Percentiles rank a stretch among this genome's conserved stretches.
These are phyloP conservation scores for Coniochaeta sp. DNA, from an alignment of 2,329 filamentous ascomycete species.

Conservation along the genomic window DNA sequence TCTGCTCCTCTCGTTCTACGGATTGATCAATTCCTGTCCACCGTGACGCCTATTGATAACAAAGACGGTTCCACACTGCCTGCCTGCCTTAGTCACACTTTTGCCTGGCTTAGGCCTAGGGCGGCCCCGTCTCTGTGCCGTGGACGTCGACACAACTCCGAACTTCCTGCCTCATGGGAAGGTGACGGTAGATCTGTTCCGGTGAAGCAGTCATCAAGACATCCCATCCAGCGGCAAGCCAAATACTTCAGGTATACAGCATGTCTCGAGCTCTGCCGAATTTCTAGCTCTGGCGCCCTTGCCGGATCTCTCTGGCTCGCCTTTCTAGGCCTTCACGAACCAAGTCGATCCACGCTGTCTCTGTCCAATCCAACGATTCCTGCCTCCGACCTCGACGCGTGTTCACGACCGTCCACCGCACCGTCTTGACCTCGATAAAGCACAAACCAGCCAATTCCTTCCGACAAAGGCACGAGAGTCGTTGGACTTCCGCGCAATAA, in stretches of 20 bases:
- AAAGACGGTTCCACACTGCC: conserved; percentile 2
- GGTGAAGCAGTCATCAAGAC: not conserved
- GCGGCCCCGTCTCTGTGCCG: not conserved
- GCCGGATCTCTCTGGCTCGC: conserved; percentile 25
- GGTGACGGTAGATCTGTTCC: not conserved
- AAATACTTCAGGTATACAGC: conserved; percentile 20
- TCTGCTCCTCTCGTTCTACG: not conserved
- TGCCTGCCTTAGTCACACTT: not conserved
- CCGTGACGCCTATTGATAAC: not conserved
- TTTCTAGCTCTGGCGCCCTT: conserved; percentile 39
- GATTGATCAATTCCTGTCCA: not conserved
- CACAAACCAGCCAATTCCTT: not conserved
- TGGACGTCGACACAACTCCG: not conserved
- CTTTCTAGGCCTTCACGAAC: not conserved
- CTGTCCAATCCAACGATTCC: not conserved
- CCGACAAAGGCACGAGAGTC: not conserved
- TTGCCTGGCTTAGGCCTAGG: not conserved
- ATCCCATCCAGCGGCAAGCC: not conserved
- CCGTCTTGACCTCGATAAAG: not conserved
- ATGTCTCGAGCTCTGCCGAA: conserved; percentile 36
- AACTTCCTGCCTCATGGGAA: not conserved
- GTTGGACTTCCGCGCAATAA: conserved; percentile 1
- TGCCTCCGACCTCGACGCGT: not conserved
- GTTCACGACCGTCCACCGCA: not conserved
- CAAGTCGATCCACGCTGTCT: not conserved